Percentiles rank a stretch among this genome's conserved stretches.
Conservation (phyloP, 139 green algal species). For the Tetradesmus lagerheimii region DNA sequence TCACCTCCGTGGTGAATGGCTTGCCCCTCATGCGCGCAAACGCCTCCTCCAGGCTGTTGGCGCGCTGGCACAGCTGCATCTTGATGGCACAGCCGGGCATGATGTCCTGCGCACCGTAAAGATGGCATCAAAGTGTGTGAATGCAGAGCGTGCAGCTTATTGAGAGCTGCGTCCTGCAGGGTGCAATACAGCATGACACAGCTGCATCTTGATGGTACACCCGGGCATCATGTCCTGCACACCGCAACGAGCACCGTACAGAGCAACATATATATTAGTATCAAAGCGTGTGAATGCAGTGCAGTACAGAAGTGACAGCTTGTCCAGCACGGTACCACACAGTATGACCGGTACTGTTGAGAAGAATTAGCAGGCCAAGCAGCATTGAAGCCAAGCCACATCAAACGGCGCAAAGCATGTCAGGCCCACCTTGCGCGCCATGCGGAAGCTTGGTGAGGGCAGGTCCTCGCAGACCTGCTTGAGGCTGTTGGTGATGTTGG, state of each 20-base stretch:
- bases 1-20: slow-evolving; percentile 82
- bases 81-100: slow-evolving; percentile 37
- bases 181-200: neutral
- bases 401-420: too few relatives aligned
- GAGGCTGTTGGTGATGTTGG: neutral
- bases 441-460: slow-evolving; percentile 26
- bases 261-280: too few relatives aligned
- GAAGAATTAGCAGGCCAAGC: too few relatives aligned
- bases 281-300: too few relatives aligned
- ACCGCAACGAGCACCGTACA: too few relatives aligned
- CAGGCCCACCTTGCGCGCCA: slow-evolving; percentile 23
- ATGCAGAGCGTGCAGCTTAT: too few relatives aligned
- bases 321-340: neutral
- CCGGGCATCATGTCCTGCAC: slow-evolving; percentile 26
- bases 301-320: too few relatives aligned
- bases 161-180: neutral
- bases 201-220: slow-evolving; percentile 13
- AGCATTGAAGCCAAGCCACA: too few relatives aligned
- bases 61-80: slow-evolving; percentile 17
- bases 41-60: slow-evolving; percentile 22
- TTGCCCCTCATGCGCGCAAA: slow-evolving; percentile 35
- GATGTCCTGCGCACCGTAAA: slow-evolving; percentile 42
- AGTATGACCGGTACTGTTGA: neutral
- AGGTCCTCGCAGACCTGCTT: slow-evolving; percentile 55
- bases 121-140: too few relatives aligned